Conservation (phyloP, 306 rosid genomes). For the Inga laurina region DNA sequence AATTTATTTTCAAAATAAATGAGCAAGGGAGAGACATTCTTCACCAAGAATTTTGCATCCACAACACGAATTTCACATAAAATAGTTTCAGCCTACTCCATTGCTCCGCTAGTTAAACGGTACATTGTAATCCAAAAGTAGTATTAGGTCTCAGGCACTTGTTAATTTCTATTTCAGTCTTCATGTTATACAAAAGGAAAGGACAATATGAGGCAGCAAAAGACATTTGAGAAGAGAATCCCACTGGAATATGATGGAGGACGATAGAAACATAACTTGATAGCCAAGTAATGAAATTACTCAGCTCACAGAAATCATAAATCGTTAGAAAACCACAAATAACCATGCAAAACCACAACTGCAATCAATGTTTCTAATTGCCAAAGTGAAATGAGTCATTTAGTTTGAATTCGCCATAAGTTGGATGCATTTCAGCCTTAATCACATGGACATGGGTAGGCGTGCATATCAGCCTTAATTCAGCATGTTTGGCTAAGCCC, state of each 20-base stretch:
- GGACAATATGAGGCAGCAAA: background rate
- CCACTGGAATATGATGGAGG: background rate
- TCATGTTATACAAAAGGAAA: background rate
- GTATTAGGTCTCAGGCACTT: background rate
- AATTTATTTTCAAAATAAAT: background rate
- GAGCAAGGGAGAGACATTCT: background rate
- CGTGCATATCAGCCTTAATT: background rate
- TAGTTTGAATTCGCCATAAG: background rate
- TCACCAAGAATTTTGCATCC: background rate
- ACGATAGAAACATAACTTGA: background rate
- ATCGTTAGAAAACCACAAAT: background rate
- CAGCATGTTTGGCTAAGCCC: background rate
- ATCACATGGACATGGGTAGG: background rate
- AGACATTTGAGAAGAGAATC: background rate
- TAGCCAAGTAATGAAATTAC: background rate
- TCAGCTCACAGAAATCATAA: background rate
- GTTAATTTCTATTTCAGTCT: background rate
- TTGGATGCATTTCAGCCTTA: background rate
- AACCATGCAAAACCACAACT: background rate
- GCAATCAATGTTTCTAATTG: background rate
- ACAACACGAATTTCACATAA: background rate
- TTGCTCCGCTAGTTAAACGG: background rate
- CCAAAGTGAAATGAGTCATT: background rate
- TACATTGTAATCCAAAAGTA: background rate
- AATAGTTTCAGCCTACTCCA: background rate